A percentile compares a stretch with the other conserved stretches of the same genome.
Conservation (phyloP, 768 basidiomycete species). For the Lentinula guzmanii region DNA sequence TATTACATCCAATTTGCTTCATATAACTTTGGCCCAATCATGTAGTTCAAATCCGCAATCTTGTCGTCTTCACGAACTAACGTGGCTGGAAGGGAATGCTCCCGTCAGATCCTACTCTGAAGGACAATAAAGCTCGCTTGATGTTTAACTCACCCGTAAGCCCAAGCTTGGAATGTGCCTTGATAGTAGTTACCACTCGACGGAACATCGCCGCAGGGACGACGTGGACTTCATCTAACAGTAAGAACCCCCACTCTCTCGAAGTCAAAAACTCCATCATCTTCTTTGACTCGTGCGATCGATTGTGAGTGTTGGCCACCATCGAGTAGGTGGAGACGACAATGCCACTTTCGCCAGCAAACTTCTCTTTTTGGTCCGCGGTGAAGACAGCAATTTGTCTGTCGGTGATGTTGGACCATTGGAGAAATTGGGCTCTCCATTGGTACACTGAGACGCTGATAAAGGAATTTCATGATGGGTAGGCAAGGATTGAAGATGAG, state of each 20-base stretch:
- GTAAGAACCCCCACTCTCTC: conserved; percentile 98
- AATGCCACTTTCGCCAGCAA: conserved; percentile 94
- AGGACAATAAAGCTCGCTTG: too few species aligned
- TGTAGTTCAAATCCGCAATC: conserved; percentile 96
- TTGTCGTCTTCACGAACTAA: conserved; percentile 99
- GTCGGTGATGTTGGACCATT: conserved; percentile 98
- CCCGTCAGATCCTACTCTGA: neutral
- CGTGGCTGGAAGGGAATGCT: conserved; percentile 56
- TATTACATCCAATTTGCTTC: conserved; percentile 98
- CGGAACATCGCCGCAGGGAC: conserved; percentile 99
- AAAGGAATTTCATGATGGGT: neutral
- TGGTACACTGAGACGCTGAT: conserved; percentile 90
- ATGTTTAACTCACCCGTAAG: conserved; percentile 62
- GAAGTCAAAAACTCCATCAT: conserved; percentile 99
- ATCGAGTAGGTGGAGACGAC: conserved; percentile 99
- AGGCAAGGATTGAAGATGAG: neutral
- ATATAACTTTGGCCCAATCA: conserved; percentile 99
- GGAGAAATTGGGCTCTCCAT: conserved; percentile 98
- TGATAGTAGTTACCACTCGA: conserved; percentile 95
- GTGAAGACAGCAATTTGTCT: conserved; percentile 97
- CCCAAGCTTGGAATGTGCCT: conserved; percentile 97
- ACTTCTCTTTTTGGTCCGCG: conserved; percentile 98
- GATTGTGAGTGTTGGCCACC: conserved; percentile 97
- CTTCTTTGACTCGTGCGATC: conserved; percentile 98
- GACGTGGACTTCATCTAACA: conserved; percentile 98